Conservation (phyloP, 208 protist genomes). For the Acanthamoeba rhysodes region DNA sequence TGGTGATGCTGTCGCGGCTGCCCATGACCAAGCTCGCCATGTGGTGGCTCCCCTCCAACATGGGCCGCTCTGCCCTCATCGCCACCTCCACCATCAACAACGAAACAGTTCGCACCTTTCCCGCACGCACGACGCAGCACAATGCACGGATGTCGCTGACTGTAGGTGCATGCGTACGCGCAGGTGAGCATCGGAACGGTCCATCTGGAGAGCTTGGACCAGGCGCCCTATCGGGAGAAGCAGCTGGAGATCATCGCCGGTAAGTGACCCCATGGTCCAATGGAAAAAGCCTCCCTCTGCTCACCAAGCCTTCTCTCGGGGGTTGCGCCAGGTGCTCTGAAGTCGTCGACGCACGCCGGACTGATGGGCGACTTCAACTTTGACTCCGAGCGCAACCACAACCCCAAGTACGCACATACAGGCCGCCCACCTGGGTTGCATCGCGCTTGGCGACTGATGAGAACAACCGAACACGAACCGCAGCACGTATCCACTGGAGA, state of each 20-base stretch:
- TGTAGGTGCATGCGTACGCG: too few relatives aligned
- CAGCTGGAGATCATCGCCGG: slow-evolving; percentile 38
- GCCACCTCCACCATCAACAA: slow-evolving; percentile 42
- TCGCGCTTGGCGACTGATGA: too few relatives aligned
- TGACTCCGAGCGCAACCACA: slow-evolving; percentile 14
- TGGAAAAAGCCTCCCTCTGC: too few relatives aligned
- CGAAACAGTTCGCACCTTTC: neutral
- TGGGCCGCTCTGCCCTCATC: slow-evolving; percentile 21
- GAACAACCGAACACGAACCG: neutral
- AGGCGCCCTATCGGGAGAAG: neutral
- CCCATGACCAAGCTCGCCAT: neutral
- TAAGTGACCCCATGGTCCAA: neutral
- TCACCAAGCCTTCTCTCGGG: too few relatives aligned
- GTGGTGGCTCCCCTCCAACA: slow-evolving; percentile 39
- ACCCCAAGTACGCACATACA: neutral
- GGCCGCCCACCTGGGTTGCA: too few relatives aligned
- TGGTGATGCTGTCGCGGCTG: neutral
- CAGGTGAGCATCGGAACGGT: slow-evolving; percentile 46
- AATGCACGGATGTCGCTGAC: too few relatives aligned
- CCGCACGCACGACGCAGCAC: too few relatives aligned
- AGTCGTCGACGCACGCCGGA: neutral
- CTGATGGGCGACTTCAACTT: slow-evolving; percentile 72
- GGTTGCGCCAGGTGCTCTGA: neutral
- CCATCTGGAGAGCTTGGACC: slow-evolving; percentile 59
- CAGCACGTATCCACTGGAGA: neutral